Conservation (phyloP, 176 grass and related monocot genomes). For the Poa pratensis region DNA sequence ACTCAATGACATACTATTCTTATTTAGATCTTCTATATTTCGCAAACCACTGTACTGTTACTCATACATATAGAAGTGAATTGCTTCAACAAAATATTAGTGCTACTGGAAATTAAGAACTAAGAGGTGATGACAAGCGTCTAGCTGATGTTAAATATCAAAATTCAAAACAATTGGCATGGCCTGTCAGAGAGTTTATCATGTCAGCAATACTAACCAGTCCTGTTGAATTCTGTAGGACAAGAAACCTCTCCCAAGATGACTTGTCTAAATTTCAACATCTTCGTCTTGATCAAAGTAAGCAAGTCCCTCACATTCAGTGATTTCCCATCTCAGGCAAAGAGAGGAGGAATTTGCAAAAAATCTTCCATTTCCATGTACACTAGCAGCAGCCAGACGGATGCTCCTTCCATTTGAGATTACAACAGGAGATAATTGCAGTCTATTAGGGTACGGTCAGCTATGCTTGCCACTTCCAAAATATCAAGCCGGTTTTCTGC, state of each 20-base stretch:
- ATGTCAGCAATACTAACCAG: constrained; percentile 60
- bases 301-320: constrained; percentile 77
- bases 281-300: constrained; percentile 56
- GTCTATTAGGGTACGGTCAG: constrained; percentile 69
- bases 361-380: constrained; percentile 68
- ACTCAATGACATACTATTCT: constrained; percentile 18
- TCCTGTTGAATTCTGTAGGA: constrained; percentile 91
- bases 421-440: constrained; percentile 75
- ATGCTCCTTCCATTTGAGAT: constrained; percentile 81
- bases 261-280: constrained; percentile 48
- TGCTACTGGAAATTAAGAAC: background rate
- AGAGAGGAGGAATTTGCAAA: constrained; percentile 98
- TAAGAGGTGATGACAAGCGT: background rate
- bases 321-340: constrained; percentile 78
- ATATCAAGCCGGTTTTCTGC: constrained; percentile 76
- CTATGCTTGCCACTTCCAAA: constrained; percentile 70
- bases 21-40: constrained; percentile 10
- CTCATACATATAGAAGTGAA: background rate
- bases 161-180: constrained; percentile 25
- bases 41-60: background rate
- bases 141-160: background rate
- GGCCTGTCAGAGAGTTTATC: background rate
- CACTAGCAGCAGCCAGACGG: constrained; percentile 75
- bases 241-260: constrained; percentile 88
- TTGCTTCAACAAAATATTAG: constrained; percentile 15